Conservation (phyloP, 1,284 basidiomycete genomes). For the Cutaneotrichosporon sp. region DNA sequence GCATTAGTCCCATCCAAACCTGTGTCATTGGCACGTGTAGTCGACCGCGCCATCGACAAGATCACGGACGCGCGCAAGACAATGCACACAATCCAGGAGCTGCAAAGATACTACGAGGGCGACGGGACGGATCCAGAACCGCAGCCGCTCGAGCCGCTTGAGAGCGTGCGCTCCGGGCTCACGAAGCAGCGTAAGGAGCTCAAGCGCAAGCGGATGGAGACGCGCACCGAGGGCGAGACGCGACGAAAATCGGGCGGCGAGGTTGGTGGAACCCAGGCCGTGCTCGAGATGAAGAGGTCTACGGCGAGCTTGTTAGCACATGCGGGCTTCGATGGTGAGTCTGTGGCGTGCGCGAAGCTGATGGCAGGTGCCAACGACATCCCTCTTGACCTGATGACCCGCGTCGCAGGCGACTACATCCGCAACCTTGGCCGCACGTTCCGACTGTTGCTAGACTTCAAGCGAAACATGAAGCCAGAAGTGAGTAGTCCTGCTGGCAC, state of each 20-base stretch:
- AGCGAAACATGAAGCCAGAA: slow-evolving; percentile 73
- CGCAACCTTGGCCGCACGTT: slow-evolving; percentile 83
- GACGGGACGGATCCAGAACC: slow-evolving; percentile 41
- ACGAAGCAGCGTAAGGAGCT: slow-evolving; percentile 24
- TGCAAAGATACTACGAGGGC: slow-evolving; percentile 38
- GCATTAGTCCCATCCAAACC: slow-evolving; percentile 32
- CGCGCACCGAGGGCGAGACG: slow-evolving; percentile 28
- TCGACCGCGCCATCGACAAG: slow-evolving; percentile 41
- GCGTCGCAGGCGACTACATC: slow-evolving; percentile 77
- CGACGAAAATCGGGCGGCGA: slow-evolving; percentile 40
- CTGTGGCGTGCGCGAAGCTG: neutral
- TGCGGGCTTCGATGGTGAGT: slow-evolving; percentile 80
- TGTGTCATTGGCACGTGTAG: slow-evolving; percentile 33
- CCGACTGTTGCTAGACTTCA: slow-evolving; percentile 75
- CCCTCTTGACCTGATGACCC: slow-evolving; percentile 75
- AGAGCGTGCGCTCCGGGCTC: slow-evolving; percentile 25
- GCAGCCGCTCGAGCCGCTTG: slow-evolving; percentile 28
- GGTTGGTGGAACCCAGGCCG: slow-evolving; percentile 46
- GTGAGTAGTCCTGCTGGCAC: slow-evolving; percentile 53
- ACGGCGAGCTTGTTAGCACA: slow-evolving; percentile 73
- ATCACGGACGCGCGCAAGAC: slow-evolving; percentile 33
- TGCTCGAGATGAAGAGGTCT: slow-evolving; percentile 39
- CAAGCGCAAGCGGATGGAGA: slow-evolving; percentile 27
- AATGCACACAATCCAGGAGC: slow-evolving; percentile 42
- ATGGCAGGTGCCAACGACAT: slow-evolving; percentile 57